A percentile compares a stretch with the other conserved stretches of the same genome.
Evolutionary conservation across 179 eudicot genomes (phyloP).

Genomic region (Silene vulgaris): DNA sequence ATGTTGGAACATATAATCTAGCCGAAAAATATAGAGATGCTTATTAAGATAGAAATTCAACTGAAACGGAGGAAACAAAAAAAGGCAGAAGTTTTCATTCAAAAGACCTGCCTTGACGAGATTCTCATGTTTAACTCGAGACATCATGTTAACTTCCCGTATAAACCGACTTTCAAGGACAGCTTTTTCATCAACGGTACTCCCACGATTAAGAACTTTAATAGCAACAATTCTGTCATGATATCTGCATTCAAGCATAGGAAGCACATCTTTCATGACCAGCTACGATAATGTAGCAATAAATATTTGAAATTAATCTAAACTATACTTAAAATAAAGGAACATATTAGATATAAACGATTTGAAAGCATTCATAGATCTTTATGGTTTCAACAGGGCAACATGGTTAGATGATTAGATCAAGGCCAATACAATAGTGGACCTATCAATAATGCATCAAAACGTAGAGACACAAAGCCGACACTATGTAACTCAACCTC

Average conservation of each 20-base stretch:
- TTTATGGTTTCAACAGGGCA: too few species aligned
- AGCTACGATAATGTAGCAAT: too few species aligned
- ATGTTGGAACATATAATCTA: not conserved
- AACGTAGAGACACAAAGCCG: too few species aligned
- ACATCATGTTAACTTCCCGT: slow-evolving; percentile 94
- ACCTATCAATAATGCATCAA: too few species aligned
- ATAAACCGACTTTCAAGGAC: slow-evolving; percentile 76
- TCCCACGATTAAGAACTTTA: slow-evolving; percentile 82
- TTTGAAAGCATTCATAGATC: too few species aligned
- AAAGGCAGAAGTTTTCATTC: not conserved
- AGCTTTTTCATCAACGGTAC: slow-evolving; percentile 60
- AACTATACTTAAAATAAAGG: too few species aligned
- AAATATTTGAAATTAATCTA: too few species aligned
- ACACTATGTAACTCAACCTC: too few species aligned
- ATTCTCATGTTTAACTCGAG: slow-evolving; percentile 77
- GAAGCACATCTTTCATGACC: not conserved
- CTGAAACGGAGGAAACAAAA: not conserved
- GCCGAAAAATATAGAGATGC: not conserved
- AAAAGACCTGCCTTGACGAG: slow-evolving; percentile 66
- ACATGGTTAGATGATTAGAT: too few species aligned
- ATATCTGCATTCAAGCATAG: slow-evolving; percentile 46
- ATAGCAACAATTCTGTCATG: slow-evolving; percentile 80
- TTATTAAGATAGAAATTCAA: not conserved
- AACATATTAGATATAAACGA: too few species aligned
- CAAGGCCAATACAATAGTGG: too few species aligned